Evolutionary conservation across 768 basidiomycete species (phyloP).

Genomic region (Dictyophora rubrovolvata): DNA sequence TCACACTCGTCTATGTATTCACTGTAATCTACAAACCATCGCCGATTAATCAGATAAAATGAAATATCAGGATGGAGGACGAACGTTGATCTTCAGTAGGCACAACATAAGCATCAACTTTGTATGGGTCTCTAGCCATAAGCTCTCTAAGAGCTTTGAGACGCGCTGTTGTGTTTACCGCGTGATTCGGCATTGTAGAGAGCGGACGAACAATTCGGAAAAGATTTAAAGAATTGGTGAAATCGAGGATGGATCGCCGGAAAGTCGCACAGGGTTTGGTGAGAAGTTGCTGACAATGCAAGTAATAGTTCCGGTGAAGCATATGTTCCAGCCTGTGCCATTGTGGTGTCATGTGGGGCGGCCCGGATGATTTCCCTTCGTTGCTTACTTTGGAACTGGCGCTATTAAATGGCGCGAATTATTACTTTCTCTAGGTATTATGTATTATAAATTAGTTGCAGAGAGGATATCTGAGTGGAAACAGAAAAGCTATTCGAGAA

Average conservation of each 20-base stretch:
- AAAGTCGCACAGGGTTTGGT: too few species aligned
- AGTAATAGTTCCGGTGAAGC: too few species aligned
- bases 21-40: conserved; percentile 53
- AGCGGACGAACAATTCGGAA: neutral
- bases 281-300: too few species aligned
- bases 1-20: conserved; percentile 85
- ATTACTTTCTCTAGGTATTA: too few species aligned
- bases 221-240: neutral
- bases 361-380: too few species aligned
- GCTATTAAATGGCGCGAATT: too few species aligned
- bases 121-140: conserved; percentile 46
- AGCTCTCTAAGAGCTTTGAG: conserved; percentile 55
- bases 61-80: conserved; percentile 14
- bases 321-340: too few species aligned
- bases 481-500: too few species aligned
- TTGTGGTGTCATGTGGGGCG: too few species aligned
- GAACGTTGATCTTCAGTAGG: conserved; percentile 90
- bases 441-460: too few species aligned
- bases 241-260: neutral
- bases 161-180: conserved; percentile 53
- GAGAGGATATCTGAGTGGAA: too few species aligned
- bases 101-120: conserved; percentile 68
- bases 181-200: conserved; percentile 14
- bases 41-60: neutral
- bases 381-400: too few species aligned